Percentiles rank a stretch among this genome's conserved stretches.
phyloP scores from a whole-genome alignment of 306 rosid species.

The Senna tora region DNA sequence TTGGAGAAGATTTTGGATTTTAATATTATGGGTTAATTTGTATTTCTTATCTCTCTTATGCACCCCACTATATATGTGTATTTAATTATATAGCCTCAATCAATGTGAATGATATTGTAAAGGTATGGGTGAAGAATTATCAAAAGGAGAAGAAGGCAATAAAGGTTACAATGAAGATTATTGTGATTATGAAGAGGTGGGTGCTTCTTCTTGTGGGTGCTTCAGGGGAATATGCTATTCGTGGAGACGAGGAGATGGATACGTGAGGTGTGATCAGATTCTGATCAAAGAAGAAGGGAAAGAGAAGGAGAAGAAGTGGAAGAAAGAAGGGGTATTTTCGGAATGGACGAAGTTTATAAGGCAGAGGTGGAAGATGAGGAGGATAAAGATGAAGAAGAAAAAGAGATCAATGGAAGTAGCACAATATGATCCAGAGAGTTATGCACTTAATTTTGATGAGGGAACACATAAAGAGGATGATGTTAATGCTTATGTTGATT shows the following conservation, averaged over 20 bases:
- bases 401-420: not conserved
- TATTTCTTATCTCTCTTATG: too few relatives aligned
- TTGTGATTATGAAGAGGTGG: conserved; percentile 20
- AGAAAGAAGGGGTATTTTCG: too few relatives aligned
- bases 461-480: conserved; percentile 32
- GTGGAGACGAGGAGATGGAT: conserved; percentile 4
- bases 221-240: conserved; percentile 15
- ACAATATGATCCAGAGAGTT: conserved; percentile 55
- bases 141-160: not conserved
- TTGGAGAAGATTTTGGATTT: too few relatives aligned
- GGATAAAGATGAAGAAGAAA: conserved; percentile 30
- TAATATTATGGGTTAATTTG: too few relatives aligned
- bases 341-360: conserved; percentile 38
- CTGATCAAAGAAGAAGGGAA: not conserved
- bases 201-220: conserved; percentile 30
- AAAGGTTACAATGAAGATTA: not conserved
- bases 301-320: not conserved
- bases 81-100: too few relatives aligned
- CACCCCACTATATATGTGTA: too few relatives aligned
- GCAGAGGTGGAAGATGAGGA: not conserved
- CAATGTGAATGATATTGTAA: too few relatives aligned
- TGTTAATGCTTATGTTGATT: conserved; percentile 10
- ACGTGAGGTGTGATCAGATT: conserved; percentile 20
- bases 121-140: not conserved
- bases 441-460: conserved; percentile 56